phyloP scores from a whole-genome alignment of 345 rosid species.

The Gossypium arboreum region DNA sequence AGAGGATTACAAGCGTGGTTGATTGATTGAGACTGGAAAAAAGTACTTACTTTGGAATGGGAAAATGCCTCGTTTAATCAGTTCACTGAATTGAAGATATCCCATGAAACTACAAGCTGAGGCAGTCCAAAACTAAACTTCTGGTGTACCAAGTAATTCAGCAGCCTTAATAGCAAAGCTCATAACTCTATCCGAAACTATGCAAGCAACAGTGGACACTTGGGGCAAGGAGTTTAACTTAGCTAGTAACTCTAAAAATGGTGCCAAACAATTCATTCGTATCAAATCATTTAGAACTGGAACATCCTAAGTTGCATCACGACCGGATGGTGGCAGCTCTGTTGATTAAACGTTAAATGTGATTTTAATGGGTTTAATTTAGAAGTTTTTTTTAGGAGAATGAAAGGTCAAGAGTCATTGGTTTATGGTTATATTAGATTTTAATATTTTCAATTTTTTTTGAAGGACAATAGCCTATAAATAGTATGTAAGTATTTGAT shows the following conservation, averaged over 20 bases:
- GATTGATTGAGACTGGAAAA: not conserved
- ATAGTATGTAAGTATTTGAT: no score
- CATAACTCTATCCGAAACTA: constrained; percentile 32
- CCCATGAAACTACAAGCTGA: constrained; percentile 33
- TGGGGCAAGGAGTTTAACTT: constrained; percentile 8
- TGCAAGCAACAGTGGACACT: constrained; percentile 27
- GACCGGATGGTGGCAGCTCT: constrained; percentile 26
- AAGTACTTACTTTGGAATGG: constrained; percentile 27
- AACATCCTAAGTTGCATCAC: constrained; percentile 26
- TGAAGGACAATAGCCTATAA: no score
- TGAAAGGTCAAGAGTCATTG: no score
- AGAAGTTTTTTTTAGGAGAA: no score
- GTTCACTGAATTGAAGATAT: constrained; percentile 27
- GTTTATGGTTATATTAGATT: no score
- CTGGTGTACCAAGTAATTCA: constrained; percentile 23
- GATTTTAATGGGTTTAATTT: no score
- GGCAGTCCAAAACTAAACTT: constrained; percentile 31
- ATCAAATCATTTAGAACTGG: constrained; percentile 6
- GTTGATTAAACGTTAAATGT: no score
- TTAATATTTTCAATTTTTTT: no score
- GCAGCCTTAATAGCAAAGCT: not conserved
- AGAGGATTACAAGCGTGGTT: no score
- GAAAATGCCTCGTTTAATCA: constrained; percentile 24
- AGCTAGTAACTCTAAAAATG: constrained; percentile 26
- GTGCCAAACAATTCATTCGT: constrained; percentile 27